A percentile compares a stretch with the other conserved stretches of the same genome.
Conservation (phyloP, 2,329 filamentous ascomycete species). For the Sporothrix mexicana region DNA sequence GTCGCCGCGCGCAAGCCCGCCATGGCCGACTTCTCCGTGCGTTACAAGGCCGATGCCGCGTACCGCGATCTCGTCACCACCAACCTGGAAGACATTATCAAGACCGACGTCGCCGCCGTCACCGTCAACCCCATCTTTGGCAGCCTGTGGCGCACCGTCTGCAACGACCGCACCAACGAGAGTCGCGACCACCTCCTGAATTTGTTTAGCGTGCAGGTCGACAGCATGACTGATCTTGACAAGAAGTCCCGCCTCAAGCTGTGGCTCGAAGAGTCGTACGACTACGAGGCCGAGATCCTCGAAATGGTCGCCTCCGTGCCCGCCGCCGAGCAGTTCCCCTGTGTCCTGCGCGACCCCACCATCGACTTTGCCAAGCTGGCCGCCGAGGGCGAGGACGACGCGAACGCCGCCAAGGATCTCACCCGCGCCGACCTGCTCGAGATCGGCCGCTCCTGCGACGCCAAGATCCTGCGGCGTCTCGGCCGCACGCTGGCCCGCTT, state of each 20-base stretch:
- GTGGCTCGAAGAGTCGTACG: conserved; percentile 60
- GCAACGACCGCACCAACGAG: conserved; percentile 52
- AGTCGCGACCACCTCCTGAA: conserved; percentile 50
- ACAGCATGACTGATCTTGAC: conserved; percentile 43
- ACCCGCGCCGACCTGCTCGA: conserved; percentile 56
- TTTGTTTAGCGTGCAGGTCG: conserved; percentile 51
- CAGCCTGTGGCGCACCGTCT: conserved; percentile 56
- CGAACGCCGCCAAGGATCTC: conserved; percentile 44
- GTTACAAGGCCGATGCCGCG: conserved; percentile 47
- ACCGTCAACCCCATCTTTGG: conserved; percentile 59
- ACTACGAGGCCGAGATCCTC: conserved; percentile 53
- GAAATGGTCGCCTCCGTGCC: conserved; percentile 48
- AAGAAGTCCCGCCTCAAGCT: conserved; percentile 50
- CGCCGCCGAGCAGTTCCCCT: conserved; percentile 50
- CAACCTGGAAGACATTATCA: conserved; percentile 52
- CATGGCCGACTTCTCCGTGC: conserved; percentile 48
- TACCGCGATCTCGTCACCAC: conserved; percentile 50
- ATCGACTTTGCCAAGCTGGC: conserved; percentile 44
- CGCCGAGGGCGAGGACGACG: conserved; percentile 36
- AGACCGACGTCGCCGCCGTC: conserved; percentile 51
- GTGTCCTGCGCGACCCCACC: conserved; percentile 58
- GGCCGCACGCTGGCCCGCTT: conserved; percentile 55
- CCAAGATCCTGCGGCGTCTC: conserved; percentile 54
- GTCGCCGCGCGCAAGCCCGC: conserved; percentile 40
- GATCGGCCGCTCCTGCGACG: conserved; percentile 58